phyloP scores from a whole-genome alignment of 163 green algal species.

The Chlorella variabilis region DNA sequence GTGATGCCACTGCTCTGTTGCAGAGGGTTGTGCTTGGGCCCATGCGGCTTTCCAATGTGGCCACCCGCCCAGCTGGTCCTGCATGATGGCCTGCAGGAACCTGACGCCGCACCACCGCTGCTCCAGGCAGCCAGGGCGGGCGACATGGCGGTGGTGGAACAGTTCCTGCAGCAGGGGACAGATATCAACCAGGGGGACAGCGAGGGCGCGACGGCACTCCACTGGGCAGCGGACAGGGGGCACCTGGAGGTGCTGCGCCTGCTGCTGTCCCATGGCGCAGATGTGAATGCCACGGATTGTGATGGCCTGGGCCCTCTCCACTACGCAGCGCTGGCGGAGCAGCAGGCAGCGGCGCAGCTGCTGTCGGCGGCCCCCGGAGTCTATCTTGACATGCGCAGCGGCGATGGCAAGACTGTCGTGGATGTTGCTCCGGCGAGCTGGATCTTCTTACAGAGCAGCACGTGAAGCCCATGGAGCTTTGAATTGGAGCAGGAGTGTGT shows the following conservation, averaged over 20 bases:
- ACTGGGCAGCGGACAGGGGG: constrained; percentile 48
- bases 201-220: constrained; percentile 36
- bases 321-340: constrained; percentile 55
- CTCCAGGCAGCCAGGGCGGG: constrained; percentile 19
- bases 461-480: neutral
- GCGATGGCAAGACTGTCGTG: constrained; percentile 18
- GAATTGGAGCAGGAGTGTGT: neutral
- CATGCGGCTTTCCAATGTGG: too few species aligned
- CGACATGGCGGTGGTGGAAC: neutral
- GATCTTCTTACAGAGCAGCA: constrained; percentile 3
- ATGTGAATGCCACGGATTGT: constrained; percentile 44
- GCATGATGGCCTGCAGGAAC: neutral
- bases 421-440: constrained; percentile 19
- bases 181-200: neutral
- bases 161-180: neutral
- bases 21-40: neutral
- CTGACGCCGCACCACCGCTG: neutral
- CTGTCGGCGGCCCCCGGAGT: neutral
- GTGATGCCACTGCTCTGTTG: neutral
- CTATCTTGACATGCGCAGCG: neutral
- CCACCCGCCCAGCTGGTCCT: too few species aligned
- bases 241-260: constrained; percentile 25
- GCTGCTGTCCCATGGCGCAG: constrained; percentile 39
- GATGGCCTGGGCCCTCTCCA: constrained; percentile 58
- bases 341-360: constrained; percentile 26